Evolutionary conservation across 2,329 filamentous ascomycete genomes (phyloP).

Genomic region (Tympanopsis confertula): DNA sequence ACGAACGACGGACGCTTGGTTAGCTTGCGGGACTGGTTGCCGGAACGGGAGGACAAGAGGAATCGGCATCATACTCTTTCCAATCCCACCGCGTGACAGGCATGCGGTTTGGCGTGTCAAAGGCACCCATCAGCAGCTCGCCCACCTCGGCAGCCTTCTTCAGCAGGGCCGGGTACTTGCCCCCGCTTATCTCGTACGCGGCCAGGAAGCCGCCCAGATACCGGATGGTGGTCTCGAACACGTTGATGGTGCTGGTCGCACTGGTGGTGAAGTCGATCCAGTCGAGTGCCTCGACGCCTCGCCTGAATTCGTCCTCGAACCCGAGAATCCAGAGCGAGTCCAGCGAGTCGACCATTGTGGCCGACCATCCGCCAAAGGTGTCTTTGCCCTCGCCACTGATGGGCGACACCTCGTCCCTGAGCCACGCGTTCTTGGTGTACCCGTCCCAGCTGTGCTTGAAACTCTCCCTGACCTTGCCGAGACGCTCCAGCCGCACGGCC

Average conservation of each 20-base stretch:
- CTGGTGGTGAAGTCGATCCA: slow-evolving; percentile 50
- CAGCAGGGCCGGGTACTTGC: slow-evolving; percentile 38
- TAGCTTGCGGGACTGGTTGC: background rate
- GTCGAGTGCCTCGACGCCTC: slow-evolving; percentile 45
- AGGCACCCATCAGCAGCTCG: slow-evolving; percentile 52
- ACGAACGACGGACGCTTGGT: slow-evolving; percentile 6
- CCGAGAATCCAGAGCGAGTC: slow-evolving; percentile 69
- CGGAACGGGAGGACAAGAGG: too few species aligned
- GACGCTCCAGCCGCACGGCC: slow-evolving; percentile 22
- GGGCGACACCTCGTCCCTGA: slow-evolving; percentile 50
- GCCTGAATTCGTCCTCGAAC: slow-evolving; percentile 50
- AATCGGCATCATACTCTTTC: slow-evolving; percentile 21
- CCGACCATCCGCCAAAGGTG: slow-evolving; percentile 56
- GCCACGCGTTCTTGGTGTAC: slow-evolving; percentile 53
- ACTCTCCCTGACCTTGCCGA: slow-evolving; percentile 32
- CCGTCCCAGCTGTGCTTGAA: slow-evolving; percentile 45
- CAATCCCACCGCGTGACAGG: slow-evolving; percentile 47
- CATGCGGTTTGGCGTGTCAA: slow-evolving; percentile 59
- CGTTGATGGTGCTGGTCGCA: slow-evolving; percentile 37
- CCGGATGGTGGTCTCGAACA: slow-evolving; percentile 63
- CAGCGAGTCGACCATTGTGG: slow-evolving; percentile 54
- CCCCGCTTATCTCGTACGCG: slow-evolving; percentile 56
- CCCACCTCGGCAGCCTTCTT: slow-evolving; percentile 52
- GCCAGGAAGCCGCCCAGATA: slow-evolving; percentile 59
- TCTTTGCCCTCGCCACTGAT: slow-evolving; percentile 37